Base-by-base conservation (phyloP, 2,329 filamentous ascomycete species). In the Chaetomium sp. region DNA sequence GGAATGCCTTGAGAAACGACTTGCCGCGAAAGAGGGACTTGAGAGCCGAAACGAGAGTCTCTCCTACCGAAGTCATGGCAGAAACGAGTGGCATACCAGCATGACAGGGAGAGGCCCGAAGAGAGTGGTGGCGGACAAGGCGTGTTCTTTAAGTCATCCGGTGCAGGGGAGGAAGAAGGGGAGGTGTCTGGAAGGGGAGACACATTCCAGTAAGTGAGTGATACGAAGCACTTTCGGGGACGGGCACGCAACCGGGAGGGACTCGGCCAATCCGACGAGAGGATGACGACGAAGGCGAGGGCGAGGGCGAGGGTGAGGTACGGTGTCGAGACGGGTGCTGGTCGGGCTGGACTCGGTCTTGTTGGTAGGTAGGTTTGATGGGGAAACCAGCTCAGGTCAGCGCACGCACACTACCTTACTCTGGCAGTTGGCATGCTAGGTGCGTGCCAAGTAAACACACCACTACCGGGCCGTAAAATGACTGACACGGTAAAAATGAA, bases 11-110 rank as follows among this genome's bases (percentile, higher is more conserved):
- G 65, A 88, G 74, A 67, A 88, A 76, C 57, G 85, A 85, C 76
- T 84, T 87, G 70, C 86, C 86, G 59, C 82, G 80, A 57, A 86
- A 77, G 62, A 88, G 78, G 70, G 83, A 85, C 77, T 82, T 86
- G 74, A 87, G 75, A 65, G 83, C 85, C 68, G 83, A 79, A 66
- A 85, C 71, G 71, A 88, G 76, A 56, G 80, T 80, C 75, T 82
- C 82, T 69, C 80, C 83, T 70, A 88, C 77, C 58, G 79, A 80
- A 73, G 81, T 78, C 85, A 88, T 88, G 74, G 81, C 79, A 79
- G 79, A 79, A 81, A 80, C 77, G 80, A 85, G 76, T 71, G 81
- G 77, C 64, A 63, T 60, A 33, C 23, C 77, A 78, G 80, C 81
- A 82, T 80, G 76, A 76, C 75, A 79, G 73, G 27, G 62, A 58